Conservation (phyloP, 371 early-diverging fungal genomes). For the Mortierella sp. region DNA sequence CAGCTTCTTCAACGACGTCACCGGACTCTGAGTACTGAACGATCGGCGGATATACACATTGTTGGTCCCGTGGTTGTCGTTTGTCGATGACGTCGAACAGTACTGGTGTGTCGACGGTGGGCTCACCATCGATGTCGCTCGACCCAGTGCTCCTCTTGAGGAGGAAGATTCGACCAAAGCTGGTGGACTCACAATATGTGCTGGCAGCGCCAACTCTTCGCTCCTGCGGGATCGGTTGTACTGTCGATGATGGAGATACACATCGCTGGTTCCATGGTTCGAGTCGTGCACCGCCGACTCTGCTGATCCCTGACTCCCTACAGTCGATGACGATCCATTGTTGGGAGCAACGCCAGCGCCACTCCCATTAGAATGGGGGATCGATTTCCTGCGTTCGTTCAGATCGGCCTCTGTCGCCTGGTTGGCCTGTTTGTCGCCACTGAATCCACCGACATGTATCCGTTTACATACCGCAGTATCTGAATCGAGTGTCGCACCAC, state of each 20-base stretch:
- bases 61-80: background rate
- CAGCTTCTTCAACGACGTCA: slow-evolving; percentile 36
- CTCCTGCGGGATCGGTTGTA: background rate
- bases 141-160: background rate
- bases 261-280: slow-evolving; percentile 31
- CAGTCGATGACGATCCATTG: background rate
- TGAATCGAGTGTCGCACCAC: slow-evolving; percentile 35
- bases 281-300: background rate
- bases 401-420: slow-evolving; percentile 15
- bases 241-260: slow-evolving; percentile 10
- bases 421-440: slow-evolving; percentile 13
- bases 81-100: background rate
- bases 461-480: slow-evolving; percentile 38
- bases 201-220: background rate
- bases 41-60: background rate
- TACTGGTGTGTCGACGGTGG: background rate
- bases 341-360: background rate
- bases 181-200: background rate
- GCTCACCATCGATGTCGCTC: slow-evolving; percentile 15
- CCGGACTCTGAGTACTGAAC: slow-evolving; percentile 23
- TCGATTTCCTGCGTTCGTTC: slow-evolving; percentile 5
- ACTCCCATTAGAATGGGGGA: too few relatives aligned
- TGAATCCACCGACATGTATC: slow-evolving; percentile 18
- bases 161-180: background rate
- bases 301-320: background rate